Base-by-base conservation (phyloP, 129 eudicot genomes). In the sunflower (Helianthus annuus) region DNA sequence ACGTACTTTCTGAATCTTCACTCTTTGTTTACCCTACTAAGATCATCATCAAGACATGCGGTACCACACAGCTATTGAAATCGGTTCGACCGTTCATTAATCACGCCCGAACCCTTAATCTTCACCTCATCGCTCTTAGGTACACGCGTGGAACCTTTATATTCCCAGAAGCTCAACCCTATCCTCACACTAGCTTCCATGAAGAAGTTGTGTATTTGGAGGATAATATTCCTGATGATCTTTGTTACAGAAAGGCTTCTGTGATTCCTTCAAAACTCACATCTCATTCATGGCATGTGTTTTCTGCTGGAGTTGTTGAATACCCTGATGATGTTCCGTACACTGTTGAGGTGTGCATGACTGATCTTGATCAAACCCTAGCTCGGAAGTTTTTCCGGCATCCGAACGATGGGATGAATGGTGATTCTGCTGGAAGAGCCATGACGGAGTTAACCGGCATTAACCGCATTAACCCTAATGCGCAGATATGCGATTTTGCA, bases 261-360 rank as follows among this genome's bases (percentile, higher is more conserved):
- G 91, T 85, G 3, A 81, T 91, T 71, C 93, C 88, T 17, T 87
- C 97, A 0, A 87, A 83, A 48, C 77, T 82, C 32, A 67, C 84
- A 0, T 63, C 83, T 2, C 88, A 91, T 77, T 78, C 86, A n/a
- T 91, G 97, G 97, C 95, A 91, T 51, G 91, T 85, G 15, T 91
- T 91, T 66, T 79, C 89, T 0, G 95, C 97, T 0, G 82, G 76
- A 19, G 58, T 44, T n/a, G 73, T 55, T 17, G 74, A 69, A 36
- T 57, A 53, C 53, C n/a, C 59, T 6, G 65, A 69, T 48, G 16
- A 82, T 54, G 22, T 57, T 10, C 77, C 75, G 5, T 84, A 65
- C 80, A 88, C 95, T 0, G 71, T 91, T 7, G 97, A 91, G 51
- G 88, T 91, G 6, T 91, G 97, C 85, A 91, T 91, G 97, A 91